These are phyloP conservation scores for Talaromyces sp. DNA, from an alignment of 2,329 filamentous ascomycete genomes.

Conservation along the genomic window DNA sequence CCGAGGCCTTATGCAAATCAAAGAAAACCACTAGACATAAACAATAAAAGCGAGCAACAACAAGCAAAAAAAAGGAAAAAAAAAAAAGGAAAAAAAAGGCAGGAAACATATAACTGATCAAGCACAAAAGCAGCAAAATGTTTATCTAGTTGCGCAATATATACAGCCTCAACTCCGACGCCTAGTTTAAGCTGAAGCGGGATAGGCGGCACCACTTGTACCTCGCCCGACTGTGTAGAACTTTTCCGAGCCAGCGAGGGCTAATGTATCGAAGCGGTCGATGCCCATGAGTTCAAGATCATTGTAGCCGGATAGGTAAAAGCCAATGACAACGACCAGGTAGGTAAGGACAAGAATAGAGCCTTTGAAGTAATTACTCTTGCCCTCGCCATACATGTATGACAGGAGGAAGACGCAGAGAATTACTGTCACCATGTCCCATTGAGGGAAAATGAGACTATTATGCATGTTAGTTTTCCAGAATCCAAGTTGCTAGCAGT, in stretches of 20 bases:
- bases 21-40: background rate
- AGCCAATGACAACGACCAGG: slow-evolving; percentile 83
- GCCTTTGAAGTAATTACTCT: slow-evolving; percentile 99
- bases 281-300: slow-evolving; percentile 47
- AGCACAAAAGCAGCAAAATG: background rate
- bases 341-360: slow-evolving; percentile 92
- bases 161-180: background rate
- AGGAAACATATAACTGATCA: background rate
- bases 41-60: background rate
- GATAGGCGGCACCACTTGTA: slow-evolving; percentile 8
- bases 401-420: slow-evolving; percentile 92
- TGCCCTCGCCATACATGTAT: slow-evolving; percentile 96
- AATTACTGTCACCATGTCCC: slow-evolving; percentile 98
- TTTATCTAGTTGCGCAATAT: background rate
- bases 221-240: slow-evolving; percentile 10
- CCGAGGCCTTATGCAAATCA: background rate
- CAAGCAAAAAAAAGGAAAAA: background rate
- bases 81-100: background rate
- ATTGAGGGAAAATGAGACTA: slow-evolving; percentile 91
- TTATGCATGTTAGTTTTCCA: slow-evolving; percentile 2
- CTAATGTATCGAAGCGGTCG: slow-evolving; percentile 43
- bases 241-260: slow-evolving; percentile 20
- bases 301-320: slow-evolving; percentile 72
- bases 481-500: background rate
- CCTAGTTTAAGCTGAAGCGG: background rate